These are phyloP conservation scores for Lentinula detonsa DNA, from an alignment of 768 basidiomycete genomes.

Conservation along the genomic window DNA sequence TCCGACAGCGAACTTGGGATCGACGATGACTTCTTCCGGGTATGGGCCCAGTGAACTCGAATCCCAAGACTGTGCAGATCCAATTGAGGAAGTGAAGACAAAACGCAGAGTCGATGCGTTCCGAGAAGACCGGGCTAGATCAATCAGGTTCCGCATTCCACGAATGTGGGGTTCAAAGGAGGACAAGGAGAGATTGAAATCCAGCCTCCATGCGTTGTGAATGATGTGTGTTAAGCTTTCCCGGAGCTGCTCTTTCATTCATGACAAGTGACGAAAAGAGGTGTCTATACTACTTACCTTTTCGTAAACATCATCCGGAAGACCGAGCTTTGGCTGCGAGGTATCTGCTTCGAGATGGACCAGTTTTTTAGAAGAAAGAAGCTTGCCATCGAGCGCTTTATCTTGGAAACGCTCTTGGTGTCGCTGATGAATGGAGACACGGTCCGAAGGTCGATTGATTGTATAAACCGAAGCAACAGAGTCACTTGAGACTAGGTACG, in stretches of 20 bases:
- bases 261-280: background rate
- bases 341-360: slow-evolving; percentile 28
- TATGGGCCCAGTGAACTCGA: slow-evolving; percentile 16
- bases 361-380: slow-evolving; percentile 25
- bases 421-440: slow-evolving; percentile 10
- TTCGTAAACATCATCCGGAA: slow-evolving; percentile 14
- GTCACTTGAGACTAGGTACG: slow-evolving; percentile 16
- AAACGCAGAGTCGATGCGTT: slow-evolving; percentile 18
- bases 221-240: slow-evolving; percentile 29
- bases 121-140: slow-evolving; percentile 22
- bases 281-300: slow-evolving; percentile 11
- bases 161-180: slow-evolving; percentile 46
- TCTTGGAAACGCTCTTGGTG: slow-evolving; percentile 21
- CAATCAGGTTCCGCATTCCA: slow-evolving; percentile 40
- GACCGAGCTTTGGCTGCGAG: slow-evolving; percentile 14
- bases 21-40: slow-evolving; percentile 27
- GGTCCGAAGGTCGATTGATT: slow-evolving; percentile 8
- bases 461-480: slow-evolving; percentile 11
- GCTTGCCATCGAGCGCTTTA: slow-evolving; percentile 19
- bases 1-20: slow-evolving; percentile 27
- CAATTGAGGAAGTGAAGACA: slow-evolving; percentile 36
- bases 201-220: slow-evolving; percentile 25
- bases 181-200: slow-evolving; percentile 39
- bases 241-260: slow-evolving; percentile 14
- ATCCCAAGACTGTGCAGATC: slow-evolving; percentile 25